A percentile compares a stretch with the other conserved stretches of the same genome.
Evolutionary conservation across 2,329 filamentous ascomycete genomes (phyloP).

Genomic region (Fusarium sp.): DNA sequence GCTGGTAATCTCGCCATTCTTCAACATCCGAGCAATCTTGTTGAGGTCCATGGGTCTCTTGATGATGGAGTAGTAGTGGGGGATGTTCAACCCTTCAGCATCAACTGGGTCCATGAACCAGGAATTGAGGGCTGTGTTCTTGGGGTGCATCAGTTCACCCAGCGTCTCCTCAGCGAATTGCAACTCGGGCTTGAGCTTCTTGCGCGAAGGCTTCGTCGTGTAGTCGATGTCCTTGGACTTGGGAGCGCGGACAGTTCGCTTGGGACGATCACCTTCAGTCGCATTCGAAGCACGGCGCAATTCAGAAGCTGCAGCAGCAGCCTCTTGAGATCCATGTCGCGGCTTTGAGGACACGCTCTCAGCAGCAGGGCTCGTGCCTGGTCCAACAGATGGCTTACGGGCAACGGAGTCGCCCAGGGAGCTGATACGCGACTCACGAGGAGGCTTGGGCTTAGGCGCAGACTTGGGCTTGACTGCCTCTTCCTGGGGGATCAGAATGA

Average conservation of each 20-base stretch:
- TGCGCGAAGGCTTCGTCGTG: slow-evolving; percentile 77
- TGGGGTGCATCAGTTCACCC: slow-evolving; percentile 79
- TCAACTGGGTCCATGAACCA: slow-evolving; percentile 90
- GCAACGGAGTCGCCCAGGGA: slow-evolving; percentile 40
- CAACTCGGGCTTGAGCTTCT: slow-evolving; percentile 89
- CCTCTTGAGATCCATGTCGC: slow-evolving; percentile 33
- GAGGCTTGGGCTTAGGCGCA: slow-evolving; percentile 53
- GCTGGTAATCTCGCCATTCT: slow-evolving; percentile 80
- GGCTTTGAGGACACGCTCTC: slow-evolving; percentile 38
- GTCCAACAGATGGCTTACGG: slow-evolving; percentile 48
- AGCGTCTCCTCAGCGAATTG: slow-evolving; percentile 89
- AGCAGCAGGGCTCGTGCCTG: slow-evolving; percentile 46
- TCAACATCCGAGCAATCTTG: slow-evolving; percentile 83
- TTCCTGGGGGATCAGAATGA: slow-evolving; percentile 57
- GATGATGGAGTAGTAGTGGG: slow-evolving; percentile 90
- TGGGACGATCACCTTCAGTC: slow-evolving; percentile 81
- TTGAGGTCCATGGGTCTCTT: slow-evolving; percentile 96
- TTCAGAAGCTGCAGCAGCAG: slow-evolving; percentile 32
- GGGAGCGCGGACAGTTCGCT: slow-evolving; percentile 92
- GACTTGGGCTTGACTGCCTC: slow-evolving; percentile 70
- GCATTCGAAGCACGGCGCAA: slow-evolving; percentile 82
- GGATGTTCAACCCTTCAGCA: slow-evolving; percentile 92
- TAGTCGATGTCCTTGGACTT: slow-evolving; percentile 94
- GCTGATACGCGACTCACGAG: slow-evolving; percentile 50
- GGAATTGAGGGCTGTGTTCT: slow-evolving; percentile 73